Percentiles rank a stretch among this genome's conserved stretches.
Conservation (phyloP, 345 rosid genomes). For the Brassica cretica region DNA sequence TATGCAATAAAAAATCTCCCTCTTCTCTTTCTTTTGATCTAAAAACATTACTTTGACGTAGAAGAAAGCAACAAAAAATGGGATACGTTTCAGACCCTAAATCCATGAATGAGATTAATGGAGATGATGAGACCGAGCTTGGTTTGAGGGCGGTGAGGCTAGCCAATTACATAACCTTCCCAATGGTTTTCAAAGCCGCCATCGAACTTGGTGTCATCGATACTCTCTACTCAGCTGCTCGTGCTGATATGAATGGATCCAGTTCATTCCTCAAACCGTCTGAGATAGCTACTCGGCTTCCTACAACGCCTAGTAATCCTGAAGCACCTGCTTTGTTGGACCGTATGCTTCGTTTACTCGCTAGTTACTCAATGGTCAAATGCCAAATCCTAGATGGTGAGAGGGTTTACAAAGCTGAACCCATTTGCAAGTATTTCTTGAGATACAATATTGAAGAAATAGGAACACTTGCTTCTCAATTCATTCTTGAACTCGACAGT, state of each 20-base stretch:
- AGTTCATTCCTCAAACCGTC: slow-evolving; percentile 24
- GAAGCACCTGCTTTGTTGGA: slow-evolving; percentile 31
- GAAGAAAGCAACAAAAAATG: not conserved
- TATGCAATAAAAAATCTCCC: not conserved
- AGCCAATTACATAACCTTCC: slow-evolving; percentile 26
- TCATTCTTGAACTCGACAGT: slow-evolving; percentile 9
- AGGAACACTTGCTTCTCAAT: slow-evolving; percentile 32
- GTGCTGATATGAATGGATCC: not conserved
- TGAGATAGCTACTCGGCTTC: slow-evolving; percentile 23
- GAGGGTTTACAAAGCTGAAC: slow-evolving; percentile 24
- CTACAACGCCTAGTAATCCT: slow-evolving; percentile 27
- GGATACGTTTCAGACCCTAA: not conserved
- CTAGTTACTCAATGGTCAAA: slow-evolving; percentile 31
- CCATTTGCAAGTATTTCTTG: slow-evolving; percentile 23
- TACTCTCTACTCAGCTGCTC: slow-evolving; percentile 18
- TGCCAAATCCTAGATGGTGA: slow-evolving; percentile 10
- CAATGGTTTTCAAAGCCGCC: slow-evolving; percentile 37
- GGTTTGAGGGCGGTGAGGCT: slow-evolving; percentile 22
- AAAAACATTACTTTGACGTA: not conserved
- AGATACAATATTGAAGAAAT: slow-evolving; percentile 10
- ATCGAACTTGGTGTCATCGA: slow-evolving; percentile 34
- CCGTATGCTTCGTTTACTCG: slow-evolving; percentile 30
- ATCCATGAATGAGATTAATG: not conserved
- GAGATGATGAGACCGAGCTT: slow-evolving; percentile 14
- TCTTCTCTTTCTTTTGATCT: not conserved